Evolutionary conservation across 2,329 filamentous ascomycete species (phyloP).

Genomic region (Cordyceps cateniannulata): DNA sequence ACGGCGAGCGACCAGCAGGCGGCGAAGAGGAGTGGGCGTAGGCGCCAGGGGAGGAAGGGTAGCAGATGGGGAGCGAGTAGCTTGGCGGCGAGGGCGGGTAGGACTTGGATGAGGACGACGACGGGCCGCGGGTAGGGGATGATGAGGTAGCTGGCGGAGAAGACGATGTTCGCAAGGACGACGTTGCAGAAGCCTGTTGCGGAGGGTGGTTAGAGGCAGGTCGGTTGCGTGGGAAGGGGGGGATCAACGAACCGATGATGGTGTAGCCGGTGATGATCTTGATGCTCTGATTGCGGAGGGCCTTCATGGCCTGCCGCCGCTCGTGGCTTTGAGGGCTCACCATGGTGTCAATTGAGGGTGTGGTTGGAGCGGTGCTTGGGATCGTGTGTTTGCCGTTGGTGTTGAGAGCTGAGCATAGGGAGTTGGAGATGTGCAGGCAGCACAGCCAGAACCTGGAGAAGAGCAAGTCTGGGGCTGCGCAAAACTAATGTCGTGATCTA

Average conservation of each 20-base stretch:
- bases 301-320: constrained; percentile 4
- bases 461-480: too few species aligned
- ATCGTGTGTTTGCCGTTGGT: neutral
- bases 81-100: constrained; percentile 25
- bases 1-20: constrained; percentile 24
- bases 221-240: neutral
- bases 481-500: too few species aligned
- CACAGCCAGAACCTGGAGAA: neutral
- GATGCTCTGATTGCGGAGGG: constrained; percentile 5
- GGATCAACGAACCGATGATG: constrained; percentile 6
- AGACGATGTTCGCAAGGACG: constrained; percentile 24
- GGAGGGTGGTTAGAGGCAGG: neutral
- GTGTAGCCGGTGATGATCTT: constrained; percentile 10
- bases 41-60: constrained; percentile 22
- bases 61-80: constrained; percentile 23
- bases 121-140: constrained; percentile 26
- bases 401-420: too few species aligned
- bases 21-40: constrained; percentile 22
- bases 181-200: constrained; percentile 25
- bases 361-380: neutral
- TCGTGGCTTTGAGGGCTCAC: neutral
- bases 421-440: neutral
- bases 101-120: constrained; percentile 26
- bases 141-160: constrained; percentile 29
- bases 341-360: neutral